phyloP scores from a whole-genome alignment of 441 rosid genomes.

The Raphanus hybrid region DNA sequence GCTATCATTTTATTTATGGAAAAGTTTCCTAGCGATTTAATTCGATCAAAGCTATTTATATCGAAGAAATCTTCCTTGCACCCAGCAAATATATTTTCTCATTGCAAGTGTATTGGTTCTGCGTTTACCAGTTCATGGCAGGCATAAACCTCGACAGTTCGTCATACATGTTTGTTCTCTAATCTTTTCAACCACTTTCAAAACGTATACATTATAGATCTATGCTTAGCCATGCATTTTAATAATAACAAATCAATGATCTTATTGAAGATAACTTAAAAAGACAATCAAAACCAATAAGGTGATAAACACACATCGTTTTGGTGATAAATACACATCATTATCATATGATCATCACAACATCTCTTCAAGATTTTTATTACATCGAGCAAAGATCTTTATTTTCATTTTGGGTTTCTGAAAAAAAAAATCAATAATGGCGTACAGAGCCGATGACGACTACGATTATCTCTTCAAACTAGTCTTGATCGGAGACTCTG shows the following conservation, averaged over 20 bases:
- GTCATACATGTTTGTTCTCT: constrained; percentile 42
- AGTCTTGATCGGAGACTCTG: constrained; percentile 43
- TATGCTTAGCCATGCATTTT: constrained; percentile 28
- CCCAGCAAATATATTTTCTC: not conserved
- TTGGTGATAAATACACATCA: not conserved
- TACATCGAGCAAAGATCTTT: not conserved
- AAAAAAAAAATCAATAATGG: constrained; percentile 14
- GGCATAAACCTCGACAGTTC: constrained; percentile 37
- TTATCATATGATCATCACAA: constrained; percentile 25
- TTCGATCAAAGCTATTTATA: constrained; percentile 4
- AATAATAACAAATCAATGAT: constrained; percentile 29
- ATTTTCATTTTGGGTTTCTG: not conserved
- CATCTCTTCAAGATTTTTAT: constrained; percentile 8
- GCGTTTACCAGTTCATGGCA: constrained; percentile 44
- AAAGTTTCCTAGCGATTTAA: not conserved
- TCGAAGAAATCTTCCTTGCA: not conserved
- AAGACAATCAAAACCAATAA: constrained; percentile 26
- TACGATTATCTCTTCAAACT: constrained; percentile 43
- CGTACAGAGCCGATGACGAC: constrained; percentile 38
- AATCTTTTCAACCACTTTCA: constrained; percentile 35
- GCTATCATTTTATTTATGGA: constrained; percentile 11
- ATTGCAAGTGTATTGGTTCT: constrained; percentile 25
- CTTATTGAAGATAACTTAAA: not conserved
- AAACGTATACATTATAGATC: constrained; percentile 1
- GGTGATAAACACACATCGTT: no score